Evolutionary conservation across 208 protist species (phyloP), one percentile per base, ranked within the genome.

Genomic region (Crithidia fasciculata): DNA sequence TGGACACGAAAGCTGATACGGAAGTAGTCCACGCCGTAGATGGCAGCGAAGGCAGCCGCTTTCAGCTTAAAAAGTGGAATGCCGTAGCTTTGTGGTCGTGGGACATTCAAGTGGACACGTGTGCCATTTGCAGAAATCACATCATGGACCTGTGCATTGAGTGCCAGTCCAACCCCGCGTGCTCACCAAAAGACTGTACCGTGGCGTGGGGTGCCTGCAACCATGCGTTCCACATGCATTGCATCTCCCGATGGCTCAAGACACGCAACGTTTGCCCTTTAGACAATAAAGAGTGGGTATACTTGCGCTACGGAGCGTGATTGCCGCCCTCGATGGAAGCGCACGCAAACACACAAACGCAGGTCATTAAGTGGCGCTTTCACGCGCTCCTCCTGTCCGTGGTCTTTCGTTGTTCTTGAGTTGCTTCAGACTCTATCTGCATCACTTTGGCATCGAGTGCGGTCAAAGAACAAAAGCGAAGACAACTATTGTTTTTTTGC

Each of bases 111-210:
- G 98, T 99, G 8, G 98, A 99, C 75, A 99, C 97, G 15, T 99
- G 98, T 66, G 98, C 98, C 16, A 99, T 99, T 81, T 99, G 98
- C 84, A 83, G 98, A 71, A 99, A 99, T 62, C 98, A 99, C 77
- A 99, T 99, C 66, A 99, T 99, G 98, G 98, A 99, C 63, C 77
- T 99, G 7, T 99, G 98, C 84, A 99, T 99, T 63, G 98, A 99
- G 73, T 99, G 98, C 78, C 98, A 99, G 77, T 96, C 98, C 2
- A 99, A 98, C 76, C 98, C 97, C 71, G 47, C 91, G 74, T 47
- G 83, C 56, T 61, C 91, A 37, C 97, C 96, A 0, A 95, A 84
- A 72, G 97, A 99, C 56, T 99, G 98, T 78, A 99, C 92, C 43
- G 97, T 99, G 13, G 98, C 98, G 3, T 99, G 98, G 98, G 98